Base-by-base conservation (phyloP, 1,284 basidiomycete genomes). In the Moesziomyces sp. region DNA sequence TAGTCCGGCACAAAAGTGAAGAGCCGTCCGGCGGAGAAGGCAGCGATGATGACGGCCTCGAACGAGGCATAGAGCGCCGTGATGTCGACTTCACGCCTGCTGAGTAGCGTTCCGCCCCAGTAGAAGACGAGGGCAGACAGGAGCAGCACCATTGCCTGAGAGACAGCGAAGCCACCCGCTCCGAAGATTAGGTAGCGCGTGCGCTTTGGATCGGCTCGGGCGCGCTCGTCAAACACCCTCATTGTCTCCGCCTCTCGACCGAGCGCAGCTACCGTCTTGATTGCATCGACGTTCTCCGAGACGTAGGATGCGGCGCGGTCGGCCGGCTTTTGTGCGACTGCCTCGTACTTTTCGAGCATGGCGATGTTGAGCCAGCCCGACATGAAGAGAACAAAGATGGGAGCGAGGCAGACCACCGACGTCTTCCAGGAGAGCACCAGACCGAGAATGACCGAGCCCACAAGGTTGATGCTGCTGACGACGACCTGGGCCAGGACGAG, bases 251-350 rank as follows among this genome's bases (percentile, higher is more conserved):
- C 69, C 60, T 87, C 85, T 24, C 85, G 74, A 9, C 86, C 85
- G 9, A 86, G 77, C 1, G 86, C 82, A 5, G 84, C 80, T 10
- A 86, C 84, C 0, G 85, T 84, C 65, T 82, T 77, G 46, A 86
- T 84, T 6, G 84, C 82, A 52, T 86, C 85, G 24, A 85, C 83
- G 14, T 84, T 75, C 55, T 87, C 86, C n/a, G 81, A 76, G 13
- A 86, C 81, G 56, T 83, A 86, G 0, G 80, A 63, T 6, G 81
- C 74, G 1, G 81, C 81, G 14, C 67, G 63, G 30, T 80, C 76
- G 5, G 80, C 64, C 13, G 80, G 78, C 45, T 80, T 70, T 54
- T 84, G 71, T 1, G 74, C 77, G 21, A 81, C 76, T 21, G 74
- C 64, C 45, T 85, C 84, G 45, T 75, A 78, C 28, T 79, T 79